A percentile compares a stretch with the other conserved stretches of the same genome.
Conservation (phyloP, 352 stramenopile species). For the Blastocystis sp. region DNA sequence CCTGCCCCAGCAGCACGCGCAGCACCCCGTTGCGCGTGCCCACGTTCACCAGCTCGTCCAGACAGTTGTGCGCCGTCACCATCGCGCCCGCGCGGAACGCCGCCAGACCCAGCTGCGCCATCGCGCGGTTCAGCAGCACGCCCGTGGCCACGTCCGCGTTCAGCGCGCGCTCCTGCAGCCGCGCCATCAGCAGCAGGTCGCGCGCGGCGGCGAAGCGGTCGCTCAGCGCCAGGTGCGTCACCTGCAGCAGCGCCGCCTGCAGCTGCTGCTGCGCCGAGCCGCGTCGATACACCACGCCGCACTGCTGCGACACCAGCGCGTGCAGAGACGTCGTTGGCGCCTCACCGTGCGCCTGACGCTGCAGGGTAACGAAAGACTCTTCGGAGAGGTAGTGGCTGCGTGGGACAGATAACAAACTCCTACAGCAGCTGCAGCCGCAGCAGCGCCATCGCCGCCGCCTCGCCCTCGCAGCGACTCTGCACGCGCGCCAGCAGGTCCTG, state of each 20-base stretch:
- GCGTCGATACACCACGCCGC: neutral
- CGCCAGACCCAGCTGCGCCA: constrained; percentile 81
- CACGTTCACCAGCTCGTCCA: constrained; percentile 85
- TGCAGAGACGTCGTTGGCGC: neutral
- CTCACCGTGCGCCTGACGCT: neutral
- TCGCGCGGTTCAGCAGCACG: constrained; percentile 91
- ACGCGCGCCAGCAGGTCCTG: neutral
- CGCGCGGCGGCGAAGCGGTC: constrained; percentile 94
- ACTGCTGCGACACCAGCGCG: neutral
- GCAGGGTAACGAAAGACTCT: neutral
- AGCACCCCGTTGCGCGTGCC: constrained; percentile 69
- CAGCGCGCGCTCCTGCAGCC: constrained; percentile 89
- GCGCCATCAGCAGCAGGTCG: constrained; percentile 92
- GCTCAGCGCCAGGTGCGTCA: constrained; percentile 91
- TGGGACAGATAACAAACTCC: neutral
- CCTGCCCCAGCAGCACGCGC: constrained; percentile 92
- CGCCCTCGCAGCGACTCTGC: neutral
- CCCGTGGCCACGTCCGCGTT: constrained; percentile 81
- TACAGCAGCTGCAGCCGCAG: neutral
- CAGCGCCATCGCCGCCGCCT: neutral
- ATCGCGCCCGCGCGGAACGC: constrained; percentile 88
- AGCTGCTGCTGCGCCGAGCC: neutral
- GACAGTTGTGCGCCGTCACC: constrained; percentile 85
- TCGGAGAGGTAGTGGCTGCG: neutral
- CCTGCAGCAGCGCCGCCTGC: constrained; percentile 90